phyloP scores from a whole-genome alignment of 176 grass and related monocot genomes.

The Alopecurus myosuroides region DNA sequence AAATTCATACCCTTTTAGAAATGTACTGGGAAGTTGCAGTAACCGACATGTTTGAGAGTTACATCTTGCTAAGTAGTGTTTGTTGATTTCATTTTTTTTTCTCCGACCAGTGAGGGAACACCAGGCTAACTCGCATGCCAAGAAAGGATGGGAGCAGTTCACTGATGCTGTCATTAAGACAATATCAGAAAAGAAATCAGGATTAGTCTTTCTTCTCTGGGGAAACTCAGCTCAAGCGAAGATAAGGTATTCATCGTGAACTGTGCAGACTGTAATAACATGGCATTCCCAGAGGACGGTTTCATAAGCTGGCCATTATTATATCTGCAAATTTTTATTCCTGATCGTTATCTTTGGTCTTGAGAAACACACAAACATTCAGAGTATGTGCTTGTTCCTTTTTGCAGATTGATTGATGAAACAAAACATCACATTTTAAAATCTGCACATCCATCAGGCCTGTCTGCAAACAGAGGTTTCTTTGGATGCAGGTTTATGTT shows the following conservation, averaged over 20 bases:
- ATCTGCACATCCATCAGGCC: conserved; percentile 89
- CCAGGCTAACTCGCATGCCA: conserved; percentile 89
- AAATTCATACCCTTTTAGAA: neutral
- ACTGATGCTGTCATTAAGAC: conserved; percentile 77
- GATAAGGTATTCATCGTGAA: conserved; percentile 42
- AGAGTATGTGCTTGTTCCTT: conserved; percentile 2
- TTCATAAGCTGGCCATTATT: neutral
- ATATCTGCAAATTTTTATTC: neutral
- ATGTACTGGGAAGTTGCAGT: neutral
- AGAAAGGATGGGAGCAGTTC: conserved; percentile 94
- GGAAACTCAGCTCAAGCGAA: conserved; percentile 95
- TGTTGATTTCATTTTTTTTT: conserved; percentile 3
- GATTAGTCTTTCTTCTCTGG: conserved; percentile 89
- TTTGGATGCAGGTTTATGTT: conserved; percentile 79
- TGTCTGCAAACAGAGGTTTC: conserved; percentile 86
- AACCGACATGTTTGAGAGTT: neutral
- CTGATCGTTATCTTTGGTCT: neutral
- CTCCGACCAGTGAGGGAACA: conserved; percentile 64
- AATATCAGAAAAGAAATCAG: conserved; percentile 82
- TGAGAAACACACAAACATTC: neutral
- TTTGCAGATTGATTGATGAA: conserved; percentile 82
- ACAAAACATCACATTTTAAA: conserved; percentile 85
- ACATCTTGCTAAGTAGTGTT: conserved; percentile 1
- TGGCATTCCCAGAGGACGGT: too few relatives aligned
- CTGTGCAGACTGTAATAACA: neutral